Conservation (phyloP, 768 basidiomycete species). For the Clitopilus passeckerianus region DNA sequence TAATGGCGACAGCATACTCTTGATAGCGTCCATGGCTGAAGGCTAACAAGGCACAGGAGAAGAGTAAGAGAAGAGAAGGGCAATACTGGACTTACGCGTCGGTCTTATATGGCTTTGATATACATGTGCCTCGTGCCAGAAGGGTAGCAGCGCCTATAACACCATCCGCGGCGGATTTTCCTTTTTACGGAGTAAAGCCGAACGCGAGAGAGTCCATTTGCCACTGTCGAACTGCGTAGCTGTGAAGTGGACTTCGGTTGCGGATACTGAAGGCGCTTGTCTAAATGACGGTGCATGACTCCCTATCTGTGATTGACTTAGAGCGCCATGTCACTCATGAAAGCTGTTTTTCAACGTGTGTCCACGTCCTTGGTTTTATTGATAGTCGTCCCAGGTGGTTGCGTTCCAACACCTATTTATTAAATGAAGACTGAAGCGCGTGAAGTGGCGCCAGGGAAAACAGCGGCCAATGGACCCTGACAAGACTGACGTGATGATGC, state of each 20-base stretch:
- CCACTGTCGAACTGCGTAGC: background rate
- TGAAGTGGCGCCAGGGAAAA: constrained; percentile 14
- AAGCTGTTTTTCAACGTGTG: background rate
- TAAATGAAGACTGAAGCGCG: constrained; percentile 7
- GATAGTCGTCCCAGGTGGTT: constrained; percentile 16
- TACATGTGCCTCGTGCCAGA: constrained; percentile 34
- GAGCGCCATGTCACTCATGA: background rate
- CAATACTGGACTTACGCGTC: constrained; percentile 29
- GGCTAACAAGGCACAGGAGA: constrained; percentile 13
- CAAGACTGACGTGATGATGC: background rate
- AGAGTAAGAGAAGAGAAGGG: constrained; percentile 27
- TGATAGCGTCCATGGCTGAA: constrained; percentile 61
- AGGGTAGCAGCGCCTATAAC: constrained; percentile 26
- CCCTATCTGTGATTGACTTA: background rate
- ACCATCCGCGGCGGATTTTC: constrained; percentile 17
- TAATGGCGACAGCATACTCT: constrained; percentile 66
- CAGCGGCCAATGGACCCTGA: background rate
- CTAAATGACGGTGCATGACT: background rate
- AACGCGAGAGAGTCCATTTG: background rate
- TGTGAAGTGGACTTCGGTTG: background rate
- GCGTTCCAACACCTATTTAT: constrained; percentile 8
- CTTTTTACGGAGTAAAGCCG: constrained; percentile 11
- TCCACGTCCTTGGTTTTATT: background rate
- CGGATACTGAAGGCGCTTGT: constrained; percentile 4
- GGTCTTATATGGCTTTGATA: constrained; percentile 37